These are phyloP conservation scores for Brassica balearica DNA, from an alignment of 441 rosid species.

Conservation along the genomic window DNA sequence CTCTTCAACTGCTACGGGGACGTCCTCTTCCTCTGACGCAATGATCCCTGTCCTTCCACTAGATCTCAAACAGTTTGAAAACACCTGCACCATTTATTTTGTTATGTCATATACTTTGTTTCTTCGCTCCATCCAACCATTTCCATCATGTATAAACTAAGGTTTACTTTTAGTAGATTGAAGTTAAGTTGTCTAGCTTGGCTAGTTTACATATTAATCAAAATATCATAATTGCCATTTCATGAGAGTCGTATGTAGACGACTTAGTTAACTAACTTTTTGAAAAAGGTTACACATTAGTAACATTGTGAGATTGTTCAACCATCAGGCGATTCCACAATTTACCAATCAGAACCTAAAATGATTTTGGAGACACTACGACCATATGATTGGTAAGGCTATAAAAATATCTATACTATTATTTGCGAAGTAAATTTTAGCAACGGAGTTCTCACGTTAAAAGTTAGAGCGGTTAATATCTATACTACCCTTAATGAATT, in stretches of 20 bases:
- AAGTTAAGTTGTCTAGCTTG: neutral
- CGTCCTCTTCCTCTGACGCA: slow-evolving; percentile 97
- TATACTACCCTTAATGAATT: too few species aligned
- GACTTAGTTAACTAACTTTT: neutral
- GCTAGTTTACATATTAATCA: neutral
- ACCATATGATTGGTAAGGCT: too few species aligned
- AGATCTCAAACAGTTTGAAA: slow-evolving; percentile 89
- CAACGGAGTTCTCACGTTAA: too few species aligned
- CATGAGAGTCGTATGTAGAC: neutral
- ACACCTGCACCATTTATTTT: slow-evolving; percentile 58
- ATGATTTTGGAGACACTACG: neutral
- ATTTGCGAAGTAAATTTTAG: too few species aligned
- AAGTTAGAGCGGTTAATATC: too few species aligned
- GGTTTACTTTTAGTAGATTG: neutral
- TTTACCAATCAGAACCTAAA: neutral
- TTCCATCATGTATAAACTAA: neutral
- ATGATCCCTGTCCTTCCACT: slow-evolving; percentile 94
- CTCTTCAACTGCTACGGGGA: slow-evolving; percentile 94
- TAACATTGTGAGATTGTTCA: neutral
- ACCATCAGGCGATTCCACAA: neutral
- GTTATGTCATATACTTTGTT: neutral
- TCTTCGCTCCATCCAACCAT: neutral
- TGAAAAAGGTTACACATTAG: neutral
- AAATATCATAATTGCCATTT: neutral
- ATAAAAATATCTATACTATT: too few species aligned